A percentile compares a stretch with the other conserved stretches of the same genome.
Conservation (phyloP, 2,329 filamentous ascomycete genomes). For the Penicillium sp. region DNA sequence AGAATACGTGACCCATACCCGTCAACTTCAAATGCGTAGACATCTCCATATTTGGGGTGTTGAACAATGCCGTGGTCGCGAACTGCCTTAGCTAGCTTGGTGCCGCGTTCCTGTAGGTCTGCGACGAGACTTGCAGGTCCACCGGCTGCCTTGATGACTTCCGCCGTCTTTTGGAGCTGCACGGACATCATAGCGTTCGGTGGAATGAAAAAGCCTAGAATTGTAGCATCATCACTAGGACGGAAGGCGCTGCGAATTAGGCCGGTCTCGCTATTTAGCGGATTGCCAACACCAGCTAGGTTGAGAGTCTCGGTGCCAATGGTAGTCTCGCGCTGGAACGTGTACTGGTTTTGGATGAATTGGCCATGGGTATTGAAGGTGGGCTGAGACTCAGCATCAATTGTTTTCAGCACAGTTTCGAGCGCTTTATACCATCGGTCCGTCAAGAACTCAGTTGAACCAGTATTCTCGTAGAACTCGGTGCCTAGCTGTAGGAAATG, state of each 20-base stretch:
- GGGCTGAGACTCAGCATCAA: constrained; percentile 73
- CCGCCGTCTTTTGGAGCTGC: constrained; percentile 72
- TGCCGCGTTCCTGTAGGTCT: constrained; percentile 55
- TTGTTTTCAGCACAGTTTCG: constrained; percentile 67
- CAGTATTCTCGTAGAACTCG: constrained; percentile 78
- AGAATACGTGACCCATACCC: constrained; percentile 60
- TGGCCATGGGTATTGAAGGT: constrained; percentile 72
- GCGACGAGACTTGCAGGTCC: constrained; percentile 53
- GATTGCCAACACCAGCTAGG: constrained; percentile 83
- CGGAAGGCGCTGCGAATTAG: constrained; percentile 89
- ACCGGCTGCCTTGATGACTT: constrained; percentile 59
- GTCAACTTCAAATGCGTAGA: constrained; percentile 65
- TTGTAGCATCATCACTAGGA: constrained; percentile 92
- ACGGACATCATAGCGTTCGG: constrained; percentile 95
- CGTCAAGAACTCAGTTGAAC: constrained; percentile 74
- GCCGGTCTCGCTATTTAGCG: constrained; percentile 77
- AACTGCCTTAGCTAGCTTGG: constrained; percentile 70
- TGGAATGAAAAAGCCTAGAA: constrained; percentile 90
- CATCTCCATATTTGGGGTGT: constrained; percentile 51
- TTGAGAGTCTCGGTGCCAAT: constrained; percentile 86
- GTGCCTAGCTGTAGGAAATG: constrained; percentile 85
- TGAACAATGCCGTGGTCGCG: constrained; percentile 74
- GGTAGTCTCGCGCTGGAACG: constrained; percentile 77
- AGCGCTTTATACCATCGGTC: constrained; percentile 76
- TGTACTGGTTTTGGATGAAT: constrained; percentile 74